These are phyloP conservation scores for Cercospora canescens DNA, from an alignment of 2,329 filamentous ascomycete genomes.

Conservation along the genomic window DNA sequence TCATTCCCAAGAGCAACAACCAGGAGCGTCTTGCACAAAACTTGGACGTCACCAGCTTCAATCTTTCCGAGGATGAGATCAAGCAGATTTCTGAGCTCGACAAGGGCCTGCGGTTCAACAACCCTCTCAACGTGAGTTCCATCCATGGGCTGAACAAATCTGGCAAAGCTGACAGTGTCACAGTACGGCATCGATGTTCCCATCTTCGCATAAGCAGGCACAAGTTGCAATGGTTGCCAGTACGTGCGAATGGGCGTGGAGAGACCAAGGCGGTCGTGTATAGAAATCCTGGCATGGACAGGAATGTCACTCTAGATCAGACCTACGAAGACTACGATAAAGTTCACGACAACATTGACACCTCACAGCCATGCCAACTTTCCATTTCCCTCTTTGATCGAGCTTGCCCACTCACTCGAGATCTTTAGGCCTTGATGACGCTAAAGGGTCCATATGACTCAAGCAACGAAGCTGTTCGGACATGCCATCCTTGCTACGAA, in stretches of 20 bases:
- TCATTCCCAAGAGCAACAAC: slow-evolving; percentile 77
- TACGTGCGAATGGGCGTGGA: not conserved
- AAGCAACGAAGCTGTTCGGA: not conserved
- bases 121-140: slow-evolving; percentile 65
- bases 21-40: slow-evolving; percentile 62
- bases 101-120: slow-evolving; percentile 71
- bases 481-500: slow-evolving; percentile 6
- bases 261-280: not conserved
- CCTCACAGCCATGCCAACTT: not conserved
- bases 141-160: not conserved
- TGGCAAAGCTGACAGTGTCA: not conserved
- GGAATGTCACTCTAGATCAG: not conserved
- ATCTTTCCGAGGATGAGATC: slow-evolving; percentile 66
- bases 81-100: slow-evolving; percentile 66
- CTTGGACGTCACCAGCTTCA: slow-evolving; percentile 65
- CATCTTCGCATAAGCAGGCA: slow-evolving; percentile 22
- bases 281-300: not conserved
- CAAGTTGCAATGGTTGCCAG: not conserved
- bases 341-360: not conserved
- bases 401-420: not conserved
- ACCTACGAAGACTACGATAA: not conserved
- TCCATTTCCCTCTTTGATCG: not conserved
- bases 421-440: not conserved
- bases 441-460: slow-evolving; percentile 1
- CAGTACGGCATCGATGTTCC: slow-evolving; percentile 23